Percentiles rank a stretch among this genome's conserved stretches.
Conservation (phyloP, 257 asterid species). For the Nicotiana obtusifolia region DNA sequence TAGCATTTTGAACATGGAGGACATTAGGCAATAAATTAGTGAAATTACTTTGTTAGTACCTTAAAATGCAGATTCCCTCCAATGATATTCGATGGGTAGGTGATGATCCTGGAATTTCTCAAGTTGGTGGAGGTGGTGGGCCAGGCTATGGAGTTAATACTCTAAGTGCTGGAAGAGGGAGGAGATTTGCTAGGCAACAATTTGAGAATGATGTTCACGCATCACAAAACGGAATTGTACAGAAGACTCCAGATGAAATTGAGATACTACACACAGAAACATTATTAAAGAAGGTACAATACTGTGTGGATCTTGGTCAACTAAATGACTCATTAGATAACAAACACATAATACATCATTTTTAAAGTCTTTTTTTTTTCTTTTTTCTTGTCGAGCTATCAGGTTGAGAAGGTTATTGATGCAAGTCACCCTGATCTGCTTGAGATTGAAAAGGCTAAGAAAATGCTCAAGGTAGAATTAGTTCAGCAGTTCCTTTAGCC, state of each 20-base stretch:
- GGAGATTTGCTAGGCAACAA: slow-evolving; percentile 38
- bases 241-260: slow-evolving; percentile 47
- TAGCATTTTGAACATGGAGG: background rate
- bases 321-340: background rate
- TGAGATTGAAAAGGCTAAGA: slow-evolving; percentile 87
- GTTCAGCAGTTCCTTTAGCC: background rate
- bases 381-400: slow-evolving; percentile 16
- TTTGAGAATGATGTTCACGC: slow-evolving; percentile 43
- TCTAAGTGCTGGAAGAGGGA: slow-evolving; percentile 48
- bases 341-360: background rate
- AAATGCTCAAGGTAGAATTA: slow-evolving; percentile 69
- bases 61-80: slow-evolving; percentile 57
- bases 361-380: background rate
- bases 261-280: slow-evolving; percentile 88
- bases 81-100: slow-evolving; percentile 92
- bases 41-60: background rate
- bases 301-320: background rate
- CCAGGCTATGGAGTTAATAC: slow-evolving; percentile 28
- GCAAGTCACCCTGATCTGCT: slow-evolving; percentile 69
- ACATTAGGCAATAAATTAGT: background rate
- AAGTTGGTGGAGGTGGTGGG: slow-evolving; percentile 32
- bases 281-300: slow-evolving; percentile 66
- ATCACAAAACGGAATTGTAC: slow-evolving; percentile 40
- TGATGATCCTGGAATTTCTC: slow-evolving; percentile 68
- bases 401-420: slow-evolving; percentile 89